These are phyloP conservation scores for Colletotrichum abscissum DNA, from an alignment of 2,329 filamentous ascomycete species.

Conservation along the genomic window DNA sequence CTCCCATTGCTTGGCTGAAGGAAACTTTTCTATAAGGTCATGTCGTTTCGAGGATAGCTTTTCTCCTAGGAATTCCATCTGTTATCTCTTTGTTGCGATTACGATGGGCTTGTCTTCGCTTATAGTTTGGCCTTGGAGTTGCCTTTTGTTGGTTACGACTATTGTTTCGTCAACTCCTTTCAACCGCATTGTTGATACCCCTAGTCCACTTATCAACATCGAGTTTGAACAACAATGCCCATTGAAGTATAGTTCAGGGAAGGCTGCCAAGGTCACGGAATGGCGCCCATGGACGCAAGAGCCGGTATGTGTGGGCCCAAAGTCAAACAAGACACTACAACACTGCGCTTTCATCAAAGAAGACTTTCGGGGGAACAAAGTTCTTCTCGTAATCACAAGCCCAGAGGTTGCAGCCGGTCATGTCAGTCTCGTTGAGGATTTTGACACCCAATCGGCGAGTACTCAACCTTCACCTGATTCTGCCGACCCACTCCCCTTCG, in stretches of 20 bases:
- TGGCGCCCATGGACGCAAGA: constrained; percentile 29
- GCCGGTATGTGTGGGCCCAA: constrained; percentile 24
- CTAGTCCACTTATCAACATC: background rate
- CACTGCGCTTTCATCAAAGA: constrained; percentile 35
- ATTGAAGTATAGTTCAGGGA: background rate
- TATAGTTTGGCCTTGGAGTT: background rate
- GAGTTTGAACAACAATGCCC: background rate
- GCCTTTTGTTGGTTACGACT: background rate
- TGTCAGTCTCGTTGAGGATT: constrained; percentile 16
- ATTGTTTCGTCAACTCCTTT: background rate
- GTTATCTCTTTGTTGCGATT: background rate
- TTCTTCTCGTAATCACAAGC: constrained; percentile 29
- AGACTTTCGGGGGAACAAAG: constrained; percentile 24
- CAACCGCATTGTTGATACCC: background rate
- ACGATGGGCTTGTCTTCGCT: background rate
- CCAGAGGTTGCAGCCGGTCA: constrained; percentile 27
- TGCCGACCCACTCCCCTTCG: constrained; percentile 38
- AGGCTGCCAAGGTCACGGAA: no score
- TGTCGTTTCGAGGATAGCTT: no score
- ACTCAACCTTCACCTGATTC: background rate
- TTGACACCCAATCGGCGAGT: background rate
- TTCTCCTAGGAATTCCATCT: background rate
- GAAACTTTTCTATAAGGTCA: no score
- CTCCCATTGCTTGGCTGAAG: background rate
- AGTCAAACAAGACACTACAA: background rate